A percentile compares a stretch with the other conserved stretches of the same genome.
Evolutionary conservation across 1,139 yeast genomes (phyloP).

Genomic region (Yamadazyma trypodendri): DNA sequence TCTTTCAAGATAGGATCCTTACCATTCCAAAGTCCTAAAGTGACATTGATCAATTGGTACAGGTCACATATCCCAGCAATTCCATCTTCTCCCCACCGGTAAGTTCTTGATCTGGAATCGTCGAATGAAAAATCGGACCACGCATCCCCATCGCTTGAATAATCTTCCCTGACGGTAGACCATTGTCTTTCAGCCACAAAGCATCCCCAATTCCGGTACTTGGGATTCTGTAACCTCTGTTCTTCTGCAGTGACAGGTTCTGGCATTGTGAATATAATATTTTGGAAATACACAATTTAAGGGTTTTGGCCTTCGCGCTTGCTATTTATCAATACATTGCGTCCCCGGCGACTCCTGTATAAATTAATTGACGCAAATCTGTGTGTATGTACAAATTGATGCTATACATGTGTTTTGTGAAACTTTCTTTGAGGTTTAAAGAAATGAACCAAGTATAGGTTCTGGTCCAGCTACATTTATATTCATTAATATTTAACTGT

Average conservation of each 20-base stretch:
- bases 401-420: too few relatives aligned
- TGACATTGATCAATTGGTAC: conserved; percentile 73
- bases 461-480: too few relatives aligned
- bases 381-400: too few relatives aligned
- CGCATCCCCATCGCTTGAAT: conserved; percentile 84
- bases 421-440: too few relatives aligned
- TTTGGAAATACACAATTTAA: not conserved
- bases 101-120: conserved; percentile 78
- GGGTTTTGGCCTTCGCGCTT: conserved; percentile 1
- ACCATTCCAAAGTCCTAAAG: conserved; percentile 91
- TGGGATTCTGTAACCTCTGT: conserved; percentile 55
- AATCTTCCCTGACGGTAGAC: conserved; percentile 95
- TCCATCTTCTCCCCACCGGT: conserved; percentile 98
- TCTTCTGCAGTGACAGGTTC: conserved; percentile 58
- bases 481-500: too few relatives aligned
- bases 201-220: conserved; percentile 91
- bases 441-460: too few relatives aligned
- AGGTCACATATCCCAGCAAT: conserved; percentile 89
- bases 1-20: conserved; percentile 85
- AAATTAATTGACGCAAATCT: too few relatives aligned
- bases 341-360: too few relatives aligned
- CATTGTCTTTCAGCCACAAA: conserved; percentile 89
- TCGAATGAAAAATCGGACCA: conserved; percentile 92
- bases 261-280: not conserved
- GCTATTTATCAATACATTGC: too few relatives aligned